Conservation (phyloP, 208 protist species). For the Leishmania major region DNA sequence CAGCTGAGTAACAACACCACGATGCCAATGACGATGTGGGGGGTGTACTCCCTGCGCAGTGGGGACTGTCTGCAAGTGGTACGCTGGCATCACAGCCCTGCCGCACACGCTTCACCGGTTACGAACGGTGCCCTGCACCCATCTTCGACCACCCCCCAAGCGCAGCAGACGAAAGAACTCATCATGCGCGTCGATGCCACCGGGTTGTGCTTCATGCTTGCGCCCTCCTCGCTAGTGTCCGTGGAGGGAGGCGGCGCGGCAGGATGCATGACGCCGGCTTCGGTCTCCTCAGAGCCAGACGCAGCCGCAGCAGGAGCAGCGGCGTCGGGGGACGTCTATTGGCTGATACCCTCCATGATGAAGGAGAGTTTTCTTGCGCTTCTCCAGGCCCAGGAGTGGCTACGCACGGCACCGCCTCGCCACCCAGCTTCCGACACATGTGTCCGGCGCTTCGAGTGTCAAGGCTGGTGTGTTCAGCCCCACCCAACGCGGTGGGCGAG, state of each 20-base stretch:
- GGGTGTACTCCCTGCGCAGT: slow-evolving; percentile 2
- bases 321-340: slow-evolving; percentile 11
- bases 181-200: slow-evolving; percentile 26
- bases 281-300: background rate
- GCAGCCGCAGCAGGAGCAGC: background rate
- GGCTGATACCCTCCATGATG: slow-evolving; percentile 22
- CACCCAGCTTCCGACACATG: background rate
- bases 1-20: background rate
- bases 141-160: background rate
- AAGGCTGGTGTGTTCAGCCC: background rate
- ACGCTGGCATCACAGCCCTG: slow-evolving; percentile 12
- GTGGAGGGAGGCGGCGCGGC: background rate
- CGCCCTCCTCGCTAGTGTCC: slow-evolving; percentile 16
- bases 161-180: slow-evolving; percentile 11
- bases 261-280: background rate
- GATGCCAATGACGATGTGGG: background rate
- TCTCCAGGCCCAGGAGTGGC: slow-evolving; percentile 13
- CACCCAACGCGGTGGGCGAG: slow-evolving; percentile 11
- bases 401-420: background rate
- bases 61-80: slow-evolving; percentile 24
- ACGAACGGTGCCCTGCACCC: background rate
- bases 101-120: background rate
- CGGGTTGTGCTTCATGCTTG: slow-evolving; percentile 26
- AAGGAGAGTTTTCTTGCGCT: slow-evolving; percentile 25
- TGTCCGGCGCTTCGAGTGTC: background rate